Evolutionary conservation across 805 yeast species (phyloP).

Genomic region (Maudiozyma barnettii): DNA sequence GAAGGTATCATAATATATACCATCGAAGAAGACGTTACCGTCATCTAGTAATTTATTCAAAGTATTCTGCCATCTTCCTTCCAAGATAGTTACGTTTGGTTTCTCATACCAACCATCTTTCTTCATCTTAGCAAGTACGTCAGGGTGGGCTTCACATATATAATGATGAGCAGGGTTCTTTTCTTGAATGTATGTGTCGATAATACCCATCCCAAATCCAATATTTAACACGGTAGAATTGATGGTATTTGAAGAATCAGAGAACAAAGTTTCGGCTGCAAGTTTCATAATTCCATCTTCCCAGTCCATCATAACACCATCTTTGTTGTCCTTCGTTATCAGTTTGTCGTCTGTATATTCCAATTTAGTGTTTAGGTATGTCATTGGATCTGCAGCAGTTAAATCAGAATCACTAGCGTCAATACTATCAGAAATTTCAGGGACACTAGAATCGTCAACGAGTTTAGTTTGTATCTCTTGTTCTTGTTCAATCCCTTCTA

Average conservation of each 20-base stretch:
- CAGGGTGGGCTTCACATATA: constrained; percentile 93
- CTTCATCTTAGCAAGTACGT: constrained; percentile 59
- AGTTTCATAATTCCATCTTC: constrained; percentile 72
- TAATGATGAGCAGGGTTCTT: constrained; percentile 47
- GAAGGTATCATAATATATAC: constrained; percentile 88
- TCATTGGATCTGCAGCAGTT: constrained; percentile 55
- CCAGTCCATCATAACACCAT: constrained; percentile 99
- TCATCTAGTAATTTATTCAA: constrained; percentile 53
- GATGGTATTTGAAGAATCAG: constrained; percentile 9
- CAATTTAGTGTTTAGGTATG: constrained; percentile 57
- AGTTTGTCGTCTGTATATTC: constrained; percentile 59
- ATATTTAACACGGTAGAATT: constrained; percentile 56
- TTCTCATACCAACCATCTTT: constrained; percentile 77
- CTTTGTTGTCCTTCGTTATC: constrained; percentile 60
- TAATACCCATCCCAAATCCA: constrained; percentile 97
- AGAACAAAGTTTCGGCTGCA: constrained; percentile 68
- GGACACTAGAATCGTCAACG: not conserved
- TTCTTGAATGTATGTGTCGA: constrained; percentile 65
- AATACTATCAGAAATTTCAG: constrained; percentile 8
- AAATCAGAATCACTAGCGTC: constrained; percentile 38
- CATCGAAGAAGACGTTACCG: constrained; percentile 66
- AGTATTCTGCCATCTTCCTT: constrained; percentile 90
- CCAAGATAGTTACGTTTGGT: constrained; percentile 59
- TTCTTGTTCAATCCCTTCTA: constrained; percentile 35
- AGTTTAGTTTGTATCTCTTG: constrained; percentile 5